These are phyloP conservation scores for Debaryomyces coudertii DNA, from an alignment of 1,139 yeast genomes.

Conservation along the genomic window DNA sequence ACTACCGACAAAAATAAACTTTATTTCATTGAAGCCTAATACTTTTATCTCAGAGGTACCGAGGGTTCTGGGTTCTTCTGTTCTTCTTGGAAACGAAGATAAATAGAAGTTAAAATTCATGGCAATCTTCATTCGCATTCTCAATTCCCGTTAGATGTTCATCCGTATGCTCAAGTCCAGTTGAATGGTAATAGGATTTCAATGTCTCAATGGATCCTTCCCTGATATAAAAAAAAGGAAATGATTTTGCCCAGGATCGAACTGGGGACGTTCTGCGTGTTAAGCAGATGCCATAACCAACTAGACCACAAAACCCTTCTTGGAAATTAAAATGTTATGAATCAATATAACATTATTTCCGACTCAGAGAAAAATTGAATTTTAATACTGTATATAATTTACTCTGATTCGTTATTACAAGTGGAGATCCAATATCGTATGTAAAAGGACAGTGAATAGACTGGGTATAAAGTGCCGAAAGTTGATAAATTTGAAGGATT, in stretches of 20 bases:
- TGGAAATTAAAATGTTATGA: background rate
- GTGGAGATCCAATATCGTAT: constrained; percentile 8
- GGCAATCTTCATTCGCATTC: too few relatives aligned
- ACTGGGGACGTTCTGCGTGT: constrained; percentile 99
- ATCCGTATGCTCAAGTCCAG: too few relatives aligned
- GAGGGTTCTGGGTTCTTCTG: too few relatives aligned
- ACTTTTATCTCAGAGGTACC: too few relatives aligned
- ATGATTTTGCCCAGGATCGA: constrained; percentile 99
- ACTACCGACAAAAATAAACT: too few relatives aligned
- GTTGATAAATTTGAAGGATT: background rate
- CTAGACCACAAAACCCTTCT: constrained; percentile 78
- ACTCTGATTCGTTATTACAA: background rate
- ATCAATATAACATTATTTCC: background rate
- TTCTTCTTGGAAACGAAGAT: too few relatives aligned
- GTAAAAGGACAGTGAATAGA: background rate
- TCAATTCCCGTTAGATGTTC: too few relatives aligned
- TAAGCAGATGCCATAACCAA: constrained; percentile 99
- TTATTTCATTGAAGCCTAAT: too few relatives aligned
- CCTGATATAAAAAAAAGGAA: constrained; percentile 24
- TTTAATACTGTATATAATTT: constrained; percentile 9
- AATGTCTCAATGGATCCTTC: too few relatives aligned
- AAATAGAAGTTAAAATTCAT: too few relatives aligned
- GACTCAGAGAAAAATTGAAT: too few relatives aligned
- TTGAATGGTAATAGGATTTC: too few relatives aligned
- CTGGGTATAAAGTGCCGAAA: constrained; percentile 1